Percentiles rank a stretch among this genome's conserved stretches.
Conservation (phyloP, 768 basidiomycete genomes). For the Tulasnella sp. region DNA sequence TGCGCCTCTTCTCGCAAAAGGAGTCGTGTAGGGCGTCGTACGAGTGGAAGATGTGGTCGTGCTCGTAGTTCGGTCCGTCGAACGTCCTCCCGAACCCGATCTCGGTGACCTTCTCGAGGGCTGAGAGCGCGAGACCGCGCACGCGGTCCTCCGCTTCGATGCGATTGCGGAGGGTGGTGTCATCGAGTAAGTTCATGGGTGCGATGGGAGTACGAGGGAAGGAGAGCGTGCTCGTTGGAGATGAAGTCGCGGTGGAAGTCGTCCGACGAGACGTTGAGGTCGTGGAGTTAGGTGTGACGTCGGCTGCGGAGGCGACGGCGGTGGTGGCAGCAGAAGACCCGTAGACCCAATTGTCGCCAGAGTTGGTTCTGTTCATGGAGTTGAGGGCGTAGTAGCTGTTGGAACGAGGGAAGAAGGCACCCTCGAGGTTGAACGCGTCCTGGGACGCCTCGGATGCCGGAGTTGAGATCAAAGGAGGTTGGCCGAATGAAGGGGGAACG, state of each 20-base stretch:
- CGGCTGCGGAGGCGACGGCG: not conserved
- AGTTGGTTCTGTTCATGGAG: not conserved
- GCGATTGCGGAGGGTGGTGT: not conserved
- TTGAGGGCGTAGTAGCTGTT: not conserved
- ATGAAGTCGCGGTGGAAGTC: not conserved
- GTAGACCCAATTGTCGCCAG: not conserved
- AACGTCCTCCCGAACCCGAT: not conserved
- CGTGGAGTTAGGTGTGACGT: not conserved
- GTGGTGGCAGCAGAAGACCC: not conserved
- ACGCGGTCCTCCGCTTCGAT: not conserved
- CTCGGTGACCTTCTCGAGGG: not conserved
- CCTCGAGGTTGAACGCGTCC: not conserved
- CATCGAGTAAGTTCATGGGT: not conserved
- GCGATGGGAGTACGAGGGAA: not conserved
- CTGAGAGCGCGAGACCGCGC: not conserved
- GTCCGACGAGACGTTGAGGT: not conserved
- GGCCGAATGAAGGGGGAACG: not conserved
- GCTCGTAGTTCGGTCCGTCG: conserved; percentile 1
- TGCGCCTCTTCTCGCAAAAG: not conserved
- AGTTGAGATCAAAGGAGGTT: not conserved
- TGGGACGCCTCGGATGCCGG: not conserved
- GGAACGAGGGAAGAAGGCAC: not conserved
- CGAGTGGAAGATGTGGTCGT: conserved; percentile 7
- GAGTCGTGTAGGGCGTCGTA: not conserved
- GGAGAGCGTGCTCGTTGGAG: not conserved